Evolutionary conservation across 176 grass and related monocot species (phyloP).

Genomic region (Eragrostis curvula): DNA sequence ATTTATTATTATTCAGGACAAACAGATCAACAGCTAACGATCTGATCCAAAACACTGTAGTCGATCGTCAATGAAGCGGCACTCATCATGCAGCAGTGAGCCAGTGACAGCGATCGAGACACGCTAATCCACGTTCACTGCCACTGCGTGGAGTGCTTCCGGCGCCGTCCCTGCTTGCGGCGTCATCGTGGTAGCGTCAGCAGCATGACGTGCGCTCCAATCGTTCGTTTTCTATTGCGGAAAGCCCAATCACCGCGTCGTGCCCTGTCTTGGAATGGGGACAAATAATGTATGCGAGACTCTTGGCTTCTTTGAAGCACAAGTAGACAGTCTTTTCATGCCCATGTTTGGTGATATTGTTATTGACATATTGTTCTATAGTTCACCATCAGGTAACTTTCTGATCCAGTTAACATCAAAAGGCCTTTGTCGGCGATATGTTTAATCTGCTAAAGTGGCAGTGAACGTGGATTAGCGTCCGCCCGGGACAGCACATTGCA

Average conservation of each 20-base stretch:
- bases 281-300: neutral
- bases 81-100: neutral
- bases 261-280: neutral
- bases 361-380: neutral
- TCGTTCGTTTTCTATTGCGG: neutral
- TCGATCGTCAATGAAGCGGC: neutral
- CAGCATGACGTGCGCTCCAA: neutral
- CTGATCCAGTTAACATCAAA: neutral
- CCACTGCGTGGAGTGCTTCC: neutral
- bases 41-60: neutral
- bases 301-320: neutral
- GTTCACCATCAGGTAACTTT: neutral
- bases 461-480: no score
- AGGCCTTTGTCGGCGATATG: neutral
- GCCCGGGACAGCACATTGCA: neutral
- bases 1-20: neutral
- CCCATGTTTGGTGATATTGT: neutral
- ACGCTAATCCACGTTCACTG: neutral
- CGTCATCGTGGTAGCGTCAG: neutral
- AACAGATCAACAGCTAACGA: neutral
- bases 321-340: neutral
- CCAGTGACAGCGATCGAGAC: neutral
- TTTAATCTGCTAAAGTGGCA: no score
- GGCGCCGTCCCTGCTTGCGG: no score
- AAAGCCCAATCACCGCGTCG: neutral